Base-by-base conservation (phyloP, 768 basidiomycete genomes). In the Termitomyces sp. region DNA sequence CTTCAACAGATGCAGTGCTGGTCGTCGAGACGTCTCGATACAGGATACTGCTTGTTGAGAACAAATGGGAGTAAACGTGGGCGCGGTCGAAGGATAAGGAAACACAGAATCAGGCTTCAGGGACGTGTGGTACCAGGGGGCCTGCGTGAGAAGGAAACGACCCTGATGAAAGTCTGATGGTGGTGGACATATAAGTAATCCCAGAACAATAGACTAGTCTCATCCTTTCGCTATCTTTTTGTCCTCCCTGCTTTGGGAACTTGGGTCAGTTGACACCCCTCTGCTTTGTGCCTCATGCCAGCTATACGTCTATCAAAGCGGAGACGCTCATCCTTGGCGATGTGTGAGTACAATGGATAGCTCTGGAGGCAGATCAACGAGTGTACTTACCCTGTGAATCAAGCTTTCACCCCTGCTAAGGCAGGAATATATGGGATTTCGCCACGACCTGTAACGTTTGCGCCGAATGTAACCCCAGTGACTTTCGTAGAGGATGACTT, bases 381-480 rank as follows among this genome's bases (percentile, higher is more conserved):
- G 22, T 8, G 26, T 46, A 20, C 51, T 24, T 42, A 44, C 13
- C 16, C 22, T 28, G 20, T n/a, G 20, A 49, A 38, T 30, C 9
- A 24, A 65, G 74, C 72, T 18, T 58, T 70, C 32, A 67, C 71
- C 36, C 74, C 76, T 30, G 77, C 79, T 54, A 84, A 81, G 61
- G 70, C 84, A 4, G 83, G 83, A 16, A 76, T 76, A 57, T 85
- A 86, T 50, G 81, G 82, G 28, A 72, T 78, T 55, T 66, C 68
- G 55, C 64, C 68, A n/a, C 75, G 77, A 1, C 72, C 75, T 5
- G 81, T 87, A 28, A 84, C 82, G 0, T 87, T 87, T 50, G 85
- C 84, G 5, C 69, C 69, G 28, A 70, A 70, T 44, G 61, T 70
- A 0, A 70, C 69, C 0, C 69, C 69, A 1, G 61, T 68, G 6